Percentiles rank a stretch among this genome's conserved stretches.
Conservation (phyloP, 768 basidiomycete genomes). For the Lanmaoa pseudosensibilis region DNA sequence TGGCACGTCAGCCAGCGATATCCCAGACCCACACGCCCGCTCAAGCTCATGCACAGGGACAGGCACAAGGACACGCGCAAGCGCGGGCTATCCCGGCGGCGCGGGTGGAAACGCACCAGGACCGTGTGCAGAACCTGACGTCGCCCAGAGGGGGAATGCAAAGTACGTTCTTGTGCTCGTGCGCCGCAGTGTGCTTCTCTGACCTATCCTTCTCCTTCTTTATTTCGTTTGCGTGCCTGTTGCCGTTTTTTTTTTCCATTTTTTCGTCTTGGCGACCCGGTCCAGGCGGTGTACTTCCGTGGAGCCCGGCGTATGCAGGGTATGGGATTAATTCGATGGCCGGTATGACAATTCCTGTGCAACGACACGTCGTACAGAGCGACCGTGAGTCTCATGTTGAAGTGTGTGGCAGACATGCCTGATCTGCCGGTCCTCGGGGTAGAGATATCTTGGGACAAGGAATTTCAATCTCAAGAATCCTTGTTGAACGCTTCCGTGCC, state of each 20-base stretch:
- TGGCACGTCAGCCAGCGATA: constrained; percentile 33
- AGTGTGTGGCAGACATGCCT: background rate
- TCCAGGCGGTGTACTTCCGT: constrained; percentile 39
- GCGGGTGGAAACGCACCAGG: constrained; percentile 16
- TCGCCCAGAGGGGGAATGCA: constrained; percentile 9
- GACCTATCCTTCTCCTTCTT: background rate
- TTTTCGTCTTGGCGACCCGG: background rate
- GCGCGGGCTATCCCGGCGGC: constrained; percentile 1
- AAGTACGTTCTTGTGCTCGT: constrained; percentile 15
- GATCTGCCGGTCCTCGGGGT: background rate
- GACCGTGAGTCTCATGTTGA: constrained; percentile 42
- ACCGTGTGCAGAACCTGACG: constrained; percentile 2
- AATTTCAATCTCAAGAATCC: constrained; percentile 59
- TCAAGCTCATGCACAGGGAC: background rate
- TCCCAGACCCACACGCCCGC: background rate
- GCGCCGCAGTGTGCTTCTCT: background rate
- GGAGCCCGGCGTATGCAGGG: constrained; percentile 39
- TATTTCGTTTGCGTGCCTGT: background rate
- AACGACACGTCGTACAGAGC: constrained; percentile 29
- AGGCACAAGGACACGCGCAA: constrained; percentile 12
- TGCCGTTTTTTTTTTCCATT: too few relatives aligned
- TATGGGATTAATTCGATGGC: constrained; percentile 43
- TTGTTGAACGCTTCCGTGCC: constrained; percentile 29
- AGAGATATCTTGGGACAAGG: constrained; percentile 56
- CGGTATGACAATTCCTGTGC: constrained; percentile 28